These are phyloP conservation scores for Vickermania spadyakhi DNA, from an alignment of 208 protist species.

Conservation along the genomic window DNA sequence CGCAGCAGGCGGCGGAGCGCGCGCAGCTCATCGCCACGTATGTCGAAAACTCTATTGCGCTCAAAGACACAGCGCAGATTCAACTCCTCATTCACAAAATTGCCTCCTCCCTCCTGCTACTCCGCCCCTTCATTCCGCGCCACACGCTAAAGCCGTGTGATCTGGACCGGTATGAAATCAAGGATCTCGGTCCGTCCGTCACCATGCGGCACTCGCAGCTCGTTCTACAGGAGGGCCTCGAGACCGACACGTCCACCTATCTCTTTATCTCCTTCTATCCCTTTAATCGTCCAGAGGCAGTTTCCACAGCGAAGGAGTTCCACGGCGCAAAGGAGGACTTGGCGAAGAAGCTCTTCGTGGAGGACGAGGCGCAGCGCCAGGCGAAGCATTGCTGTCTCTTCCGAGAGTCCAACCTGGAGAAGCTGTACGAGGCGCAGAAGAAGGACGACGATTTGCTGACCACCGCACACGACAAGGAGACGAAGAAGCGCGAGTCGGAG, in stretches of 20 bases:
- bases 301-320: background rate
- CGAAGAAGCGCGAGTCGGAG: background rate
- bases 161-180: background rate
- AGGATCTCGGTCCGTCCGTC: conserved; percentile 2
- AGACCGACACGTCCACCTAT: background rate
- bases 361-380: conserved; percentile 2
- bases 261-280: conserved; percentile 9
- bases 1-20: conserved; percentile 1
- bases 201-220: background rate
- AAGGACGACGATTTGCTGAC: background rate
- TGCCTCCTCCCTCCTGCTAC: conserved; percentile 1
- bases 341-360: background rate
- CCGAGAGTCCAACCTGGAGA: background rate
- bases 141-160: conserved; percentile 1
- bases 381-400: background rate
- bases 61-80: conserved; percentile 2
- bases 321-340: background rate
- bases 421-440: conserved; percentile 3
- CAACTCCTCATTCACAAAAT: conserved; percentile 7
- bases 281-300: conserved; percentile 8
- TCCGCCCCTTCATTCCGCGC: conserved; percentile 9
- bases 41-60: background rate
- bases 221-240: conserved; percentile 7
- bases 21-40: background rate
- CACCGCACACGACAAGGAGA: background rate